These are phyloP conservation scores for Lachnellula subtilissima DNA, from an alignment of 2,329 filamentous ascomycete species.

Conservation along the genomic window DNA sequence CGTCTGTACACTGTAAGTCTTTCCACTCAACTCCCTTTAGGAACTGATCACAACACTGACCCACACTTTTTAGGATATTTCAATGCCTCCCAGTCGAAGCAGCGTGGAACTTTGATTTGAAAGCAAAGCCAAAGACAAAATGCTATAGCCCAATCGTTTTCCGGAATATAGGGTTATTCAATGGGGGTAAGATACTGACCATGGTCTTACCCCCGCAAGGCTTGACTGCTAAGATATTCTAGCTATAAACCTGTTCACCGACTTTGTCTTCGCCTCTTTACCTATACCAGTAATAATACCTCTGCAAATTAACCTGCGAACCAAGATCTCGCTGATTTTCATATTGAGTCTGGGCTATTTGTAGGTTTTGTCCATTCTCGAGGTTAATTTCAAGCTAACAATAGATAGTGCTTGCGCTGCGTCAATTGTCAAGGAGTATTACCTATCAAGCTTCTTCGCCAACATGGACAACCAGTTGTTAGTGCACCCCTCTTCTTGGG, in stretches of 20 bases:
- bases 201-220: neutral
- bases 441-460: constrained; percentile 35
- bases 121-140: constrained; percentile 28
- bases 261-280: constrained; percentile 34
- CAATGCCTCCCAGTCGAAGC: constrained; percentile 43
- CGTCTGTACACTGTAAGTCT: constrained; percentile 32
- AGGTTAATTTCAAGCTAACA: neutral
- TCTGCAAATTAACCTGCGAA: constrained; percentile 38
- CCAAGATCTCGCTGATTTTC: constrained; percentile 35
- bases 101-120: constrained; percentile 37
- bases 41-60: neutral
- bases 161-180: constrained; percentile 41
- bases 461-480: constrained; percentile 33
- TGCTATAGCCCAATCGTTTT: constrained; percentile 40
- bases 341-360: constrained; percentile 25
- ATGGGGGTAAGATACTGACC: constrained; percentile 33
- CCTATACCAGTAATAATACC: constrained; percentile 40
- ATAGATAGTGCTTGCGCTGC: constrained; percentile 36
- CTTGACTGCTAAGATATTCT: neutral
- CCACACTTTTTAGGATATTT: constrained; percentile 36
- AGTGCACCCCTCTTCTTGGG: neutral
- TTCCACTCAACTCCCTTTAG: neutral
- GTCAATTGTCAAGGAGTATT: constrained; percentile 38
- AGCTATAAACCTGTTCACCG: constrained; percentile 25
- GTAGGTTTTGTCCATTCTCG: constrained; percentile 8